These are phyloP conservation scores for Mycena polygramma DNA, from an alignment of 768 basidiomycete genomes.

Conservation along the genomic window DNA sequence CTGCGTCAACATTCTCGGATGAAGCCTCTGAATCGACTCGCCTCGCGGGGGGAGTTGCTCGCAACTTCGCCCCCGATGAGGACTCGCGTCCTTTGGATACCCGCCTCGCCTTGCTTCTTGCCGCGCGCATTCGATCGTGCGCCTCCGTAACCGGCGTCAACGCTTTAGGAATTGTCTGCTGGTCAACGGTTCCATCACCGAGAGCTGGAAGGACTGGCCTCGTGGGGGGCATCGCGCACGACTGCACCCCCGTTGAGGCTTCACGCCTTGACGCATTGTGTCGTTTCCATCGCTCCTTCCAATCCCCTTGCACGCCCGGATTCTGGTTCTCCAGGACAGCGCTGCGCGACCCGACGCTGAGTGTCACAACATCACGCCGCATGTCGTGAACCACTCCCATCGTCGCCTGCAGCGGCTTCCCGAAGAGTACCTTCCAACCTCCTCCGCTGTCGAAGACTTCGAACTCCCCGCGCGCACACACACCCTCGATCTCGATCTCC, in stretches of 20 bases:
- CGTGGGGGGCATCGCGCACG: constrained; percentile 20
- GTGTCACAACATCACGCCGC: neutral
- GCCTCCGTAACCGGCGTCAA: neutral
- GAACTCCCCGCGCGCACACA: neutral
- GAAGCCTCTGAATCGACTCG: neutral
- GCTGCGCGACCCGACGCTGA: neutral
- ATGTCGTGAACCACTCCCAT: neutral
- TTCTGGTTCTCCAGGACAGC: neutral
- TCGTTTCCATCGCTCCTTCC: neutral
- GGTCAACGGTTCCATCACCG: neutral
- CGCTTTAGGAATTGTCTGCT: neutral
- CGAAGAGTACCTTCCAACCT: neutral
- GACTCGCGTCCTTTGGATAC: neutral
- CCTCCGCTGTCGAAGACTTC: constrained; percentile 8
- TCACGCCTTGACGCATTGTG: neutral
- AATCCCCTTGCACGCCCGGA: neutral
- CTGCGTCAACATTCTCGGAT: neutral
- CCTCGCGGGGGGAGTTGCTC: constrained; percentile 27
- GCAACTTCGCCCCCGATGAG: constrained; percentile 15
- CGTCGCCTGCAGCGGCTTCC: neutral
- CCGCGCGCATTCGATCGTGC: too few species aligned
- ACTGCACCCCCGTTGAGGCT: constrained; percentile 15
- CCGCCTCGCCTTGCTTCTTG: too few species aligned
- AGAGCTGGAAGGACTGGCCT: constrained; percentile 3
- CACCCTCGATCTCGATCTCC: neutral